Evolutionary conservation across 805 yeast species (phyloP), one percentile per base, ranked within the genome.

Genomic region (Lipomyces lipofer): DNA sequence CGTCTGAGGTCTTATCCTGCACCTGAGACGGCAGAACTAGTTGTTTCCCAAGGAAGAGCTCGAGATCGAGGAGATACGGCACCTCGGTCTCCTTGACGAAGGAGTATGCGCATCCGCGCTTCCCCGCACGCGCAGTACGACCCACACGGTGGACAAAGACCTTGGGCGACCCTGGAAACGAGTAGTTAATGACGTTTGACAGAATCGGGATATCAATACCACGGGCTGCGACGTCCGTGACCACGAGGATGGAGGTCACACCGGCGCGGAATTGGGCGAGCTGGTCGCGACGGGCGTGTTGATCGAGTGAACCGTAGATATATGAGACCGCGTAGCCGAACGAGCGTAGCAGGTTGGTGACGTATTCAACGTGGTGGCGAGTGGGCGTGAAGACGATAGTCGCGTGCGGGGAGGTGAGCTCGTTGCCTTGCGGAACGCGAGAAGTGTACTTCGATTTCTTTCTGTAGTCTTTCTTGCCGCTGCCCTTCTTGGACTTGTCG

Each of bases 101-200:
- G 2, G 97, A 85, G 69, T 88, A 94, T 0, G 99, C 99, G 95
- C 97, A 90, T 67, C 99, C 99, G 64, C 80, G 83, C 69, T 89
- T 86, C 69, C 99, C 99, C 7, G 99, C 99, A 79, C 99, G 86
- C 9, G 99, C 99, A 43, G 99, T 94, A 79, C 99, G 85, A 71
- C 99, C 99, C 44, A 94, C 98, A 73, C 99, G 83, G 73, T 94
- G 99, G 52, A 94, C 81, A 71, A 94, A 94, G 55, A 92, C 86
- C 71, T 95, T 94, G 3, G 97, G 89, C 1, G 95, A 85, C 1
- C 89, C 86, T 9, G 98, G 98, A 56, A 94, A 76, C 1, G 96
- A 83, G 71, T 81, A 94, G 70, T 94, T 94, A 63, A 94, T 79
- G 49, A 94, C 99, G 67, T 95, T 91, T 5, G 98, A 96, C 67